Evolutionary conservation across 169 alveolate genomes (phyloP), one percentile per base, ranked within the genome.

Genomic region (Cryptosporidium muris): DNA sequence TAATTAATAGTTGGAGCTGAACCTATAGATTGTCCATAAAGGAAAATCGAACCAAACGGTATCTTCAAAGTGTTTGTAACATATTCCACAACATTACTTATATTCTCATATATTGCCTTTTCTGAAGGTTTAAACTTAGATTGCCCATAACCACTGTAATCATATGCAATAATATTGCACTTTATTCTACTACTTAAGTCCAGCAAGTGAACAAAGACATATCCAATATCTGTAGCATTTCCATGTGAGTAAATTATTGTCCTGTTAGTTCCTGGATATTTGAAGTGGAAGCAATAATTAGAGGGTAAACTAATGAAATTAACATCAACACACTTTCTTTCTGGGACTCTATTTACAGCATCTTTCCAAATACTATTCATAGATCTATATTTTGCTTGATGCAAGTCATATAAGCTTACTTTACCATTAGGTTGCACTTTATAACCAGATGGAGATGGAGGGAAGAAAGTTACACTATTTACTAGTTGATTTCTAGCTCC

Each of bases 11-110:
- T 53, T 3, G 95, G 93, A 11, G 92, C 95, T 9, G 93, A 80
- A 6, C 95, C 95, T 9, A 92, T 80, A 12, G 90, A 64, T 43
- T 92, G 90, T 7, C 95, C 95, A 81, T 85, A 89, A 8, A 89
- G 64, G 14, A 89, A 40, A 37, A 89, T 64, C 16, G 63, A 36
- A 8, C 63, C 9, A 51, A 90, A 51, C 4, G 68, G 56, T 4
- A 85, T n/a, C 12, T 65, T 63, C 14, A 66, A 48, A 48, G 42
- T 48, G 37, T 82, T 16, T 9, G 51, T 51, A 1, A 89, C 63
- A 36, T 56, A 89, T 5, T 82, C 14, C 65, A 90, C 88, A 48
- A 91, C 81, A 12, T 89, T 85, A 47, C 81, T 56, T 14, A 91
- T 81, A 54, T 88, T 88, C 1, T 80, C 67, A 7, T 88, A 82